Evolutionary conservation across 805 yeast species (phyloP).

Genomic region (Candida michaelii): DNA sequence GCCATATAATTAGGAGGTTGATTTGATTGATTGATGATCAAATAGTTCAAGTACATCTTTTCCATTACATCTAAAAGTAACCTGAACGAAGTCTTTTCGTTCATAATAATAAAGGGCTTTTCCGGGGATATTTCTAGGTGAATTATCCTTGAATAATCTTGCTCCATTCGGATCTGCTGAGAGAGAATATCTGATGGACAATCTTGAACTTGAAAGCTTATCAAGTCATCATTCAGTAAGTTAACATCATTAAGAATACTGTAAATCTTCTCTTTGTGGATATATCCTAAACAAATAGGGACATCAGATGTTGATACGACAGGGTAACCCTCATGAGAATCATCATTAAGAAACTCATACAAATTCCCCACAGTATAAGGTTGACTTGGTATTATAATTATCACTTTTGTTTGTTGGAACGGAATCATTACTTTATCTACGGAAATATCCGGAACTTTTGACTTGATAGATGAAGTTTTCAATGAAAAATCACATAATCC

Average conservation of each 20-base stretch:
- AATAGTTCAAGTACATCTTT: constrained; percentile 36
- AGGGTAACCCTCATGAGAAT: constrained; percentile 45
- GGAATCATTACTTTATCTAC: constrained; percentile 33
- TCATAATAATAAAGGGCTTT: constrained; percentile 25
- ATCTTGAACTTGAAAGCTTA: constrained; percentile 24
- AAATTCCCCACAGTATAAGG: constrained; percentile 26
- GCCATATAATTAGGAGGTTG: constrained; percentile 18
- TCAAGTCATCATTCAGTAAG: neutral
- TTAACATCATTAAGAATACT: constrained; percentile 8
- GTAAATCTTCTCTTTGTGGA: constrained; percentile 28
- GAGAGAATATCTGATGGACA: constrained; percentile 21
- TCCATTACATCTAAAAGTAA: constrained; percentile 39
- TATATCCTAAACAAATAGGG: constrained; percentile 35
- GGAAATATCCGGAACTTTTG: constrained; percentile 33
- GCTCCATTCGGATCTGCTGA: constrained; percentile 25
- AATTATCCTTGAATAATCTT: constrained; percentile 2
- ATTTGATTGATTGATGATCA: constrained; percentile 24
- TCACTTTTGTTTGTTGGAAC: constrained; percentile 23
- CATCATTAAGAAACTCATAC: constrained; percentile 25
- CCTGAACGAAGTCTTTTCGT: constrained; percentile 31
- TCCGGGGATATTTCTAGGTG: constrained; percentile 21
- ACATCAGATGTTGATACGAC: constrained; percentile 23
- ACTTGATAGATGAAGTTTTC: constrained; percentile 26
- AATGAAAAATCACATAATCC: constrained; percentile 36
- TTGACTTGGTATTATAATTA: constrained; percentile 23